These are phyloP conservation scores for Chlamydomonas asymmetrica DNA, from an alignment of 139 green algal species.

Conservation along the genomic window DNA sequence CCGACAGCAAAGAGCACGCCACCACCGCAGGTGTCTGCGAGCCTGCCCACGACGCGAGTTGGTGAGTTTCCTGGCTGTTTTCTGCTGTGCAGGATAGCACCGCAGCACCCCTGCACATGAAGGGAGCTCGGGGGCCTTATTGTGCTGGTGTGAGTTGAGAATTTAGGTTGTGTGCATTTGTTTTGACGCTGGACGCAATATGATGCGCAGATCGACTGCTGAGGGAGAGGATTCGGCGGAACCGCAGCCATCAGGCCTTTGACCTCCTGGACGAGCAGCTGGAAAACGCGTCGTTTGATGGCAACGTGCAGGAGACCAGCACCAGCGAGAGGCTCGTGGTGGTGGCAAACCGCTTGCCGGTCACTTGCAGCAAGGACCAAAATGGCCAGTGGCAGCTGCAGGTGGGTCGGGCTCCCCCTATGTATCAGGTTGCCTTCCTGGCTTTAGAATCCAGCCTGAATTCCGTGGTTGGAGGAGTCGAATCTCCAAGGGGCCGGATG, in stretches of 20 bases:
- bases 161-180: not conserved
- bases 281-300: conserved; percentile 23
- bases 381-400: conserved; percentile 84
- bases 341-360: conserved; percentile 94
- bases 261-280: conserved; percentile 41
- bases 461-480: too few relatives aligned
- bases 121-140: not conserved
- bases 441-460: too few relatives aligned
- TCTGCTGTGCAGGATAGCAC: not conserved
- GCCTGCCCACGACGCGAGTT: conserved; percentile 7
- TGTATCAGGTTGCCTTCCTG: too few relatives aligned
- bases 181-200: too few relatives aligned
- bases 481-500: too few relatives aligned
- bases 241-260: conserved; percentile 65
- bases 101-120: not conserved
- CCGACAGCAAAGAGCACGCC: too few relatives aligned
- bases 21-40: not conserved
- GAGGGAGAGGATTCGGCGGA: conserved; percentile 76
- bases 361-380: conserved; percentile 75
- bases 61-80: not conserved
- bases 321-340: conserved; percentile 80
- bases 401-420: too few relatives aligned
- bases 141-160: not conserved
- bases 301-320: conserved; percentile 12
- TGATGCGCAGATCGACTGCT: conserved; percentile 72